These are phyloP conservation scores for Marasmius sp. DNA, from an alignment of 1,284 basidiomycete species.

Conservation along the genomic window DNA sequence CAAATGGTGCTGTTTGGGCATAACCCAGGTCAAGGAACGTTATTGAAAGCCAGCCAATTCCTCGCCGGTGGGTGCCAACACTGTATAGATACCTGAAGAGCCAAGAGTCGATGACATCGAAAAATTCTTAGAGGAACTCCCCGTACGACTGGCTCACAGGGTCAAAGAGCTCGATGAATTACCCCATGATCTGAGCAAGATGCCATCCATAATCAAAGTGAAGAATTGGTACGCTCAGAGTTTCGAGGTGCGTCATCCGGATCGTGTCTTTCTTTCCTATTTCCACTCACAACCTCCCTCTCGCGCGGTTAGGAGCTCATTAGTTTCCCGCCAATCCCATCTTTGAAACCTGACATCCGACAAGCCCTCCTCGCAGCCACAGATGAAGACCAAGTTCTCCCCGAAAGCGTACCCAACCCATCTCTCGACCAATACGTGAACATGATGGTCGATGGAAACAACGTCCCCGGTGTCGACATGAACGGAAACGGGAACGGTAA, in stretches of 20 bases:
- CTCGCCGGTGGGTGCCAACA: conserved; percentile 55
- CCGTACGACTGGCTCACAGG: conserved; percentile 92
- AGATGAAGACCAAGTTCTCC: conserved; percentile 44
- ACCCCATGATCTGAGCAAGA: conserved; percentile 88
- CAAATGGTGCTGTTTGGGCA: conserved; percentile 91
- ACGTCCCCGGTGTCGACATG: conserved; percentile 1
- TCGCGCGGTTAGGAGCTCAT: conserved; percentile 72
- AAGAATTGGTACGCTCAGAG: conserved; percentile 99
- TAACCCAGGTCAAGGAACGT: conserved; percentile 84
- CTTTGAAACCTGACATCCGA: conserved; percentile 66
- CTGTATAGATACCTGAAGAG: background rate
- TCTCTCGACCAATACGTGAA: conserved; percentile 40
- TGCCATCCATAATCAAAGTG: conserved; percentile 94
- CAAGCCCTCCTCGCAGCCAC: conserved; percentile 61
- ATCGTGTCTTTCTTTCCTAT: background rate
- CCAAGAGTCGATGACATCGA: background rate
- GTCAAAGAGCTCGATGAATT: conserved; percentile 96
- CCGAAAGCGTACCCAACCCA: conserved; percentile 73
- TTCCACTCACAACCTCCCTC: conserved; percentile 3
- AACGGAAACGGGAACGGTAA: conserved; percentile 29
- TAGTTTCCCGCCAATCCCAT: conserved; percentile 71
- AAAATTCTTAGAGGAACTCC: conserved; percentile 77
- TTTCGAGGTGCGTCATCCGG: conserved; percentile 72
- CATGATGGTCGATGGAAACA: conserved; percentile 26
- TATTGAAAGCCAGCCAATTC: conserved; percentile 86